Conservation (phyloP, 2,329 filamentous ascomycete genomes). For the Trichoderma pleuroti region DNA sequence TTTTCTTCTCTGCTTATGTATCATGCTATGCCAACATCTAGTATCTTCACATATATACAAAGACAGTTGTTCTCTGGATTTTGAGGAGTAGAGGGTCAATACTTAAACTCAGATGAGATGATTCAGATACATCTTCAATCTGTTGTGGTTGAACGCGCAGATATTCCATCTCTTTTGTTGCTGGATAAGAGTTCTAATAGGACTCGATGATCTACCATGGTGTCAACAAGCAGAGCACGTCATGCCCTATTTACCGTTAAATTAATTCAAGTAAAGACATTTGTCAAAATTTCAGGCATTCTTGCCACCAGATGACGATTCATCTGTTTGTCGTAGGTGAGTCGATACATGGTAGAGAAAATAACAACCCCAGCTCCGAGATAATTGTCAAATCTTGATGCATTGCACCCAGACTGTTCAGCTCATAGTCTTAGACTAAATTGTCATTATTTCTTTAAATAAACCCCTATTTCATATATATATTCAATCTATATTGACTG, state of each 20-base stretch:
- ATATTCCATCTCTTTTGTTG: neutral
- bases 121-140: neutral
- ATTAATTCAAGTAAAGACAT: neutral
- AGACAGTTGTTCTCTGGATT: accelerated
- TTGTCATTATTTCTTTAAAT: neutral
- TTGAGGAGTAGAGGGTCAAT: neutral
- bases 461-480: accelerated
- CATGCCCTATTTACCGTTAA: neutral
- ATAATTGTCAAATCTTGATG: too few species aligned
- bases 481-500: neutral
- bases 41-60: neutral
- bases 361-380: neutral
- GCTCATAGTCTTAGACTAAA: neutral
- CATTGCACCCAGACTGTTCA: too few species aligned
- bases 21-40: neutral
- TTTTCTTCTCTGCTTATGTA: neutral
- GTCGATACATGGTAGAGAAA: neutral
- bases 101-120: neutral
- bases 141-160: neutral
- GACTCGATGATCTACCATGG: neutral
- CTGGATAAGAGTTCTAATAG: neutral
- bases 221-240: neutral
- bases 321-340: neutral
- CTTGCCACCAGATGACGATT: neutral
- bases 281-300: neutral